Evolutionary conservation across 345 rosid species (phyloP).

Genomic region (Rhodamnia rubescens): DNA sequence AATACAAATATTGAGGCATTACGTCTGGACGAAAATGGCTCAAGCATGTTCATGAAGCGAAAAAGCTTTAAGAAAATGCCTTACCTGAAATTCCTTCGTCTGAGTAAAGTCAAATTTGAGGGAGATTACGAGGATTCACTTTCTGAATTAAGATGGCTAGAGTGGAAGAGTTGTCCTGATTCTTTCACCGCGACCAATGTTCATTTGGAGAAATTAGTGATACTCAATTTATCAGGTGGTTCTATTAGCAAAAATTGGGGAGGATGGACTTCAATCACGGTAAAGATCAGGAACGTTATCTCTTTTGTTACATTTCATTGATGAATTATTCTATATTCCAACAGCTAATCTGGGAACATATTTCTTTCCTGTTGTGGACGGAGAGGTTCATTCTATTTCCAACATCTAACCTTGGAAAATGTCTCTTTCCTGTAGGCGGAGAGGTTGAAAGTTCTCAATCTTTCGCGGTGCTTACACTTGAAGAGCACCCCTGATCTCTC

Average conservation of each 20-base stretch:
- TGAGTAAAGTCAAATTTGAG: not conserved
- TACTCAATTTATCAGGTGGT: too few species aligned
- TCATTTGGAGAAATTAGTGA: too few species aligned
- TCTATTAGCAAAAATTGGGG: too few species aligned
- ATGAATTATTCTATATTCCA: too few species aligned
- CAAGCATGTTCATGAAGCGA: not conserved
- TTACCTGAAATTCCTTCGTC: not conserved
- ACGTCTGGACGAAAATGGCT: not conserved
- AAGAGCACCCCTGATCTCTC: not conserved
- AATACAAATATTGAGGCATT: not conserved
- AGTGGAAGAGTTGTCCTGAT: too few species aligned
- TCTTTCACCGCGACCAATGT: too few species aligned
- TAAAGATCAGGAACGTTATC: not conserved
- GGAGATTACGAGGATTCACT: not conserved
- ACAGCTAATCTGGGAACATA: not conserved
- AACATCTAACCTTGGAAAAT: not conserved
- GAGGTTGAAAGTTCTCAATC: not conserved
- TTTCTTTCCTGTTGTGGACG: not conserved
- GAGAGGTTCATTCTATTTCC: not conserved
- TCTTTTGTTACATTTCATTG: not conserved
- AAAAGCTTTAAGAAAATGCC: not conserved
- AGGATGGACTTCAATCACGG: not conserved
- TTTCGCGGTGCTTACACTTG: not conserved
- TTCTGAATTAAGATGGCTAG: too few species aligned
- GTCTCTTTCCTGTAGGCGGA: not conserved